A percentile compares a stretch with the other conserved stretches of the same genome.
Evolutionary conservation across 768 basidiomycete species (phyloP).

Genomic region (Boletus patriciae): DNA sequence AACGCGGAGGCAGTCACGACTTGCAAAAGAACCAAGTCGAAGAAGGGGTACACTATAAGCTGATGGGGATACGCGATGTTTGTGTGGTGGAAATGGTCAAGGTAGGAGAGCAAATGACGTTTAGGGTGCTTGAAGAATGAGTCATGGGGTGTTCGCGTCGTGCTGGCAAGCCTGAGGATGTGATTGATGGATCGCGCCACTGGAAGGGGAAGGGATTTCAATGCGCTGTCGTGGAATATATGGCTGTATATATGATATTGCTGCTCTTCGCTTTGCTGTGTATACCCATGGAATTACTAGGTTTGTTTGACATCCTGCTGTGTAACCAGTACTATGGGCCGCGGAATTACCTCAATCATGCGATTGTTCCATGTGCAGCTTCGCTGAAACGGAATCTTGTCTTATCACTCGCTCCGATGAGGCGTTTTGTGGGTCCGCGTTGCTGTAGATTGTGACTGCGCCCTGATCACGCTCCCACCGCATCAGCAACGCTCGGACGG

Average conservation of each 20-base stretch:
- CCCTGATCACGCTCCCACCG: neutral
- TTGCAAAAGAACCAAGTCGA: neutral
- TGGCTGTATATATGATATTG: neutral
- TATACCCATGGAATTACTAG: slow-evolving; percentile 4
- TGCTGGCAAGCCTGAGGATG: neutral
- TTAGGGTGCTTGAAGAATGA: slow-evolving; percentile 12
- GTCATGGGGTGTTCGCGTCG: neutral
- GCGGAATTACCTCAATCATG: neutral
- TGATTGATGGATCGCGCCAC: neutral
- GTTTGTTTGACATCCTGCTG: slow-evolving; percentile 13
- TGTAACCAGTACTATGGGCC: neutral
- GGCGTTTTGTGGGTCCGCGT: slow-evolving; percentile 19
- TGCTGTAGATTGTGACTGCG: slow-evolving; percentile 19
- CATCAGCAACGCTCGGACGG: neutral
- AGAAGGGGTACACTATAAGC: slow-evolving; percentile 2
- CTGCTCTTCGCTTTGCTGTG: neutral
- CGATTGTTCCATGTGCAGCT: neutral
- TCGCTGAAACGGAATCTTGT: slow-evolving; percentile 7
- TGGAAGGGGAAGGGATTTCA: neutral
- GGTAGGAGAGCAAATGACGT: neutral
- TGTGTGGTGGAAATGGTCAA: slow-evolving; percentile 4
- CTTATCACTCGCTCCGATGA: slow-evolving; percentile 8
- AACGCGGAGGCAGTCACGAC: slow-evolving; percentile 1
- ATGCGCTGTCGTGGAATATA: neutral
- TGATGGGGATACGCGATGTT: neutral